phyloP scores from a whole-genome alignment of 768 basidiomycete species.

The Crepidotus variabilis region DNA sequence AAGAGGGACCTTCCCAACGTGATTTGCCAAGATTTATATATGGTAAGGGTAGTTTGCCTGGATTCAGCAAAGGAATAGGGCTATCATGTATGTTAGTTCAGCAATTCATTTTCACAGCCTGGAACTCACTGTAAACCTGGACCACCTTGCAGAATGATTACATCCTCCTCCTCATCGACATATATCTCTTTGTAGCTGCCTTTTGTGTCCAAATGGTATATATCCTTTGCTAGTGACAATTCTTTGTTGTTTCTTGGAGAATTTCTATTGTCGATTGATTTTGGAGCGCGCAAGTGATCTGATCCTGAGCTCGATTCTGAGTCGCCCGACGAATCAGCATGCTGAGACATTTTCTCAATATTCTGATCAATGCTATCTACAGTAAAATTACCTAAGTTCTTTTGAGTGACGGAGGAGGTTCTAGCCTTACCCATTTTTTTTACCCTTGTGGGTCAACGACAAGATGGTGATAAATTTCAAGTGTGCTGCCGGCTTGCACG shows the following conservation, averaged over 20 bases:
- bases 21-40: conserved; percentile 56
- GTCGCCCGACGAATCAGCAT: not conserved
- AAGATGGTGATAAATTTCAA: not conserved
- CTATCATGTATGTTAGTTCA: conserved; percentile 26
- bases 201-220: no score
- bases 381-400: no score
- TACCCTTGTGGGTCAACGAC: conserved; percentile 34
- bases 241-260: no score
- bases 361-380: no score
- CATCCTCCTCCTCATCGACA: conserved; percentile 30
- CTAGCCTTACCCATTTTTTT: conserved; percentile 34
- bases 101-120: not conserved
- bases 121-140: not conserved
- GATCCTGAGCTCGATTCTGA: not conserved
- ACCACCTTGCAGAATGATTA: conserved; percentile 16
- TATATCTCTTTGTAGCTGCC: conserved; percentile 20
- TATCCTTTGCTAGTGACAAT: no score
- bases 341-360: no score
- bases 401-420: not conserved
- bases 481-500: not conserved
- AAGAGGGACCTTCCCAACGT: conserved; percentile 39
- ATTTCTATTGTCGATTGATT: no score
- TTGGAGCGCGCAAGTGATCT: conserved; percentile 9
- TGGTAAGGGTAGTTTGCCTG: conserved; percentile 56
- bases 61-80: conserved; percentile 60